Percentiles rank a stretch among this genome's conserved stretches.
These are phyloP conservation scores for Rubia balearica DNA, from an alignment of 305 asterid genomes.

Conservation along the genomic window DNA sequence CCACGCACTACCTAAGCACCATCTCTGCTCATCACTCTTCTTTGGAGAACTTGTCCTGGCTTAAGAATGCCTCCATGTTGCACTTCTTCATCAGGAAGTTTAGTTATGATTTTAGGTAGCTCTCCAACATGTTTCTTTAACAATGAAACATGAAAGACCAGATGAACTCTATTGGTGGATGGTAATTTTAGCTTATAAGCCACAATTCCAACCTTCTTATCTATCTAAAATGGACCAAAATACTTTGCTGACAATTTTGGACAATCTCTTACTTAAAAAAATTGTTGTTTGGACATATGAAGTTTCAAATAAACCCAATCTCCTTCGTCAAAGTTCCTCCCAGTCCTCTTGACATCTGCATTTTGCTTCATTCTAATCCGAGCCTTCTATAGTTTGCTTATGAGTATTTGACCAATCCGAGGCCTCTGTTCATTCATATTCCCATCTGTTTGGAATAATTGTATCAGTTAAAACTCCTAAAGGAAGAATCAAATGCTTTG, in stretches of 20 bases:
- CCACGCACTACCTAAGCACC: no score
- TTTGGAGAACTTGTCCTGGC: no score
- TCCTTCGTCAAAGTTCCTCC: background rate
- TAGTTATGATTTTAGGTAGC: no score
- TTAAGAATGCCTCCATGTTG: no score
- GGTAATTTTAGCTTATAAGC: background rate
- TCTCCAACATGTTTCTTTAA: no score
- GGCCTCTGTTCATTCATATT: background rate
- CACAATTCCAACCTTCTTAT: background rate
- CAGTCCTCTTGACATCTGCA: background rate
- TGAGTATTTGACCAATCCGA: background rate
- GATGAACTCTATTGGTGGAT: background rate
- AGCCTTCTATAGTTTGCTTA: background rate
- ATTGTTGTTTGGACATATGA: no score
- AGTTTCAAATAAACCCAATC: background rate
- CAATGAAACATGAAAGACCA: background rate
- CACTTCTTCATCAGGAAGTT: no score
- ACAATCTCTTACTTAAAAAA: background rate
- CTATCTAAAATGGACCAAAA: background rate
- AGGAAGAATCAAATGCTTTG: background rate
- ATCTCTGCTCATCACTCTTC: no score
- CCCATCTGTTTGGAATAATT: background rate
- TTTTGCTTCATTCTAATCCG: background rate
- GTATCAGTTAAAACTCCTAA: background rate
- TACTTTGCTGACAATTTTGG: background rate